phyloP scores from a whole-genome alignment of 2,329 filamentous ascomycete species.

The Arthrobotrys iridis region DNA sequence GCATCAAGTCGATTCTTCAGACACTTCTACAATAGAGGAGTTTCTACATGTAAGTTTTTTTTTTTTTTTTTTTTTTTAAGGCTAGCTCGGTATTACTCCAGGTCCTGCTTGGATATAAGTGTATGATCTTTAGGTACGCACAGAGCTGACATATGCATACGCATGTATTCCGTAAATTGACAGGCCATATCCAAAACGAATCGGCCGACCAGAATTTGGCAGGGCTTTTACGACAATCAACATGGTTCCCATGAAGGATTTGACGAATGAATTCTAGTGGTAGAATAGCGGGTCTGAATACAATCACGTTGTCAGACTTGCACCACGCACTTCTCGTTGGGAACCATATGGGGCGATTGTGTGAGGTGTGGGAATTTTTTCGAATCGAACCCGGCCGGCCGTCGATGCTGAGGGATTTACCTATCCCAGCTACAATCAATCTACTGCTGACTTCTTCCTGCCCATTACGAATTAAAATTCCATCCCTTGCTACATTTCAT shows the following conservation, averaged over 20 bases:
- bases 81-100: no score
- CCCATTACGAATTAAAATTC: slow-evolving; percentile 12
- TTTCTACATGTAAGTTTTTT: no score
- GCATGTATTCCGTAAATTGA: slow-evolving; percentile 3
- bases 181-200: slow-evolving; percentile 1
- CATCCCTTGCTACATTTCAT: not conserved
- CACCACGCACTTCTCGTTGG: not conserved
- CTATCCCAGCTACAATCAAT: not conserved
- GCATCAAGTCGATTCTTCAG: slow-evolving; percentile 12
- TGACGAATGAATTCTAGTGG: not conserved
- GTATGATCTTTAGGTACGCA: no score
- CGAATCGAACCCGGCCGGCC: not conserved
- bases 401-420: slow-evolving; percentile 20
- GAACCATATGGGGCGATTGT: not conserved
- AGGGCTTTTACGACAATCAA: slow-evolving; percentile 4
- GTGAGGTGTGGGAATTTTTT: not conserved
- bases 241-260: slow-evolving; percentile 15
- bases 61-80: no score
- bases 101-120: no score
- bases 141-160: no score
- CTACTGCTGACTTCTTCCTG: not conserved
- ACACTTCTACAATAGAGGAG: not conserved
- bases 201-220: not conserved
- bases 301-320: no score
- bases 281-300: not conserved